Conservation (phyloP, 768 basidiomycete species). For the Phaeolepiota aurea region DNA sequence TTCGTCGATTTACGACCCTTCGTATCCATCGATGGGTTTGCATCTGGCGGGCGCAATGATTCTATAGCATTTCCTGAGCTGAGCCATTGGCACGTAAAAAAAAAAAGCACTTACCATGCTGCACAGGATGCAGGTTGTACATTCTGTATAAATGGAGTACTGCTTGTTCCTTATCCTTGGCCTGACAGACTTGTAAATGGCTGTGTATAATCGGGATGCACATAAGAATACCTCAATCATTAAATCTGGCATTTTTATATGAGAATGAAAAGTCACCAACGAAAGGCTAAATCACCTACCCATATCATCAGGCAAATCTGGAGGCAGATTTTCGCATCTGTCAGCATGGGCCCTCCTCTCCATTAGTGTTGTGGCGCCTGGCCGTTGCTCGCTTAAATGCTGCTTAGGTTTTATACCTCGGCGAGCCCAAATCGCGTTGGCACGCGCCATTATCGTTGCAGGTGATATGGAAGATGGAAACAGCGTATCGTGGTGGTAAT, state of each 20-base stretch:
- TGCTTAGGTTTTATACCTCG: slow-evolving; percentile 87
- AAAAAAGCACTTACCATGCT: slow-evolving; percentile 32
- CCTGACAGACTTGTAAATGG: slow-evolving; percentile 32
- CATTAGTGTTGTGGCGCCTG: slow-evolving; percentile 77
- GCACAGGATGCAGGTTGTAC: slow-evolving; percentile 63
- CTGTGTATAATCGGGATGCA: too few relatives aligned
- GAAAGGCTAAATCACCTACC: slow-evolving; percentile 34
- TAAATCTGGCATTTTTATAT: slow-evolving; percentile 39
- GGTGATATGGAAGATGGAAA: slow-evolving; percentile 53
- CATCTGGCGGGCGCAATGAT: slow-evolving; percentile 34
- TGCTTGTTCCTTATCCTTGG: slow-evolving; percentile 91
- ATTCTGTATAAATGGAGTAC: slow-evolving; percentile 79
- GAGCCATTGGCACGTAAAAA: background rate
- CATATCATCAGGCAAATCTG: slow-evolving; percentile 59
- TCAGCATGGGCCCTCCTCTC: slow-evolving; percentile 84
- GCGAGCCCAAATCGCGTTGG: slow-evolving; percentile 63
- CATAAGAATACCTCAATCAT: slow-evolving; percentile 64
- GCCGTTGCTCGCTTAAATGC: slow-evolving; percentile 86
- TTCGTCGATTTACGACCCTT: slow-evolving; percentile 36
- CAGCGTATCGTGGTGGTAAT: slow-evolving; percentile 81
- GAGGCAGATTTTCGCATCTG: slow-evolving; percentile 62
- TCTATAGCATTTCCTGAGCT: slow-evolving; percentile 15
- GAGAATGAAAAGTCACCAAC: slow-evolving; percentile 5
- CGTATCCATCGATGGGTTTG: slow-evolving; percentile 32
- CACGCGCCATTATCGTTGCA: slow-evolving; percentile 59